Percentiles rank a stretch among this genome's conserved stretches.
These are phyloP conservation scores for Trypanosoma cruzi DNA, from an alignment of 208 protist species.

Conservation along the genomic window DNA sequence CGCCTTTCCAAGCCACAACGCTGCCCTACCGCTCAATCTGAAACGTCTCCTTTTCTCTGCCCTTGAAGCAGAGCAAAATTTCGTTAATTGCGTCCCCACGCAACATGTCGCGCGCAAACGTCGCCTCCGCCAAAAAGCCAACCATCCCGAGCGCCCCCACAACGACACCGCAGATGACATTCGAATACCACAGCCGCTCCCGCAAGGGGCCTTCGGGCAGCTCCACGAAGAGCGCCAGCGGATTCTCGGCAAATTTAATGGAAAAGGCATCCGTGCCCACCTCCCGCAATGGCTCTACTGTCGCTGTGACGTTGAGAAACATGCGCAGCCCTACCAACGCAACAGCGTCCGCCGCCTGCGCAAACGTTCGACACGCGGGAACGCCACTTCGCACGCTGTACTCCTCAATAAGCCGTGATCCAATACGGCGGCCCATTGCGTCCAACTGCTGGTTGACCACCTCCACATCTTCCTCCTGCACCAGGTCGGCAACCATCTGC, in stretches of 20 bases:
- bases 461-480: slow-evolving; percentile 91
- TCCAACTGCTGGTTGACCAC: slow-evolving; percentile 96
- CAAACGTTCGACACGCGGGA: slow-evolving; percentile 89
- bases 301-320: slow-evolving; percentile 95
- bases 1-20: no score
- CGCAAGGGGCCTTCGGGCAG: slow-evolving; percentile 92
- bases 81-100: slow-evolving; percentile 90
- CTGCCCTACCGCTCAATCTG: slow-evolving; percentile 56
- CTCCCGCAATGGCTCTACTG: slow-evolving; percentile 86
- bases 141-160: slow-evolving; percentile 96
- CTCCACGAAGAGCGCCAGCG: slow-evolving; percentile 97
- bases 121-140: slow-evolving; percentile 79
- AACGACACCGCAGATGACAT: slow-evolving; percentile 97
- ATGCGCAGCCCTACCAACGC: slow-evolving; percentile 96
- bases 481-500: slow-evolving; percentile 95
- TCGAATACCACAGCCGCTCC: slow-evolving; percentile 94
- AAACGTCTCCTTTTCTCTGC: slow-evolving; percentile 77
- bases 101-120: slow-evolving; percentile 87
- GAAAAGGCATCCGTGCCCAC: slow-evolving; percentile 73
- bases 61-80: slow-evolving; percentile 85
- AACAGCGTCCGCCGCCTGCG: slow-evolving; percentile 95
- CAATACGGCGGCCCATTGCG: slow-evolving; percentile 97
- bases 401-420: slow-evolving; percentile 96
- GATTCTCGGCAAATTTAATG: slow-evolving; percentile 96
- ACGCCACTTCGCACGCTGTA: slow-evolving; percentile 92